phyloP scores from a whole-genome alignment of 1,139 yeast species.

The Nakaseomyces delphensis region DNA sequence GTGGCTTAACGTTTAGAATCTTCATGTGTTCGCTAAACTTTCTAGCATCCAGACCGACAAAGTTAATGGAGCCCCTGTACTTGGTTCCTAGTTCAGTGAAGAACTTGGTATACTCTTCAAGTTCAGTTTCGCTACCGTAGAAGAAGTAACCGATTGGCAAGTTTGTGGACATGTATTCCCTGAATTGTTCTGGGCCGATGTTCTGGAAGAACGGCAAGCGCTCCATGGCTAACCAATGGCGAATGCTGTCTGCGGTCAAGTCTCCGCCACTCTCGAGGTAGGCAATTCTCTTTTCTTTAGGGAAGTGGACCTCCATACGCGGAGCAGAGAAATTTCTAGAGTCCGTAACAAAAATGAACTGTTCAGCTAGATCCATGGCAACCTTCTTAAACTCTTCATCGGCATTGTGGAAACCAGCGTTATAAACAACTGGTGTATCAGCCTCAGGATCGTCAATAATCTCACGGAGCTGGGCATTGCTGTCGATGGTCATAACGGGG shows the following conservation, averaged over 20 bases:
- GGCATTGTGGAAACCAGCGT: conserved; percentile 19
- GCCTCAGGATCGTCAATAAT: conserved; percentile 9
- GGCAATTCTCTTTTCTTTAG: conserved; percentile 2
- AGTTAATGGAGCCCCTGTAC: conserved; percentile 71
- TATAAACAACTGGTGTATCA: conserved; percentile 19
- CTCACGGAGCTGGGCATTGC: conserved; percentile 44
- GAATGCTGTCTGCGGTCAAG: background rate
- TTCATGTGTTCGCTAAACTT: conserved; percentile 81
- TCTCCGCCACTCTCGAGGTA: background rate
- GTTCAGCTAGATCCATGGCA: conserved; percentile 21
- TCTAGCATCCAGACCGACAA: conserved; percentile 80
- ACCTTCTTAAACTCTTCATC: conserved; percentile 23
- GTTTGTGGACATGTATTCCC: conserved; percentile 60
- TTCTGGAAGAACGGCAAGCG: conserved; percentile 83
- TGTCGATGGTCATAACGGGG: conserved; percentile 52
- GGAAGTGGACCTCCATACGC: conserved; percentile 9
- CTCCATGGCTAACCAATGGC: conserved; percentile 11
- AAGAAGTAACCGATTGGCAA: conserved; percentile 84
- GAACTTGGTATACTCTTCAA: conserved; percentile 43
- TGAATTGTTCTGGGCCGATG: conserved; percentile 71
- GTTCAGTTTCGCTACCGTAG: conserved; percentile 61
- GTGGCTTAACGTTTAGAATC: conserved; percentile 71
- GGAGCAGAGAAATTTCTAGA: conserved; percentile 9
- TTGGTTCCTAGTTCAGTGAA: conserved; percentile 61
- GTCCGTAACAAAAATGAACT: conserved; percentile 15